Evolutionary conservation across 495 filamentous ascomycete species (phyloP).

Genomic region (Neurospora sp.): DNA sequence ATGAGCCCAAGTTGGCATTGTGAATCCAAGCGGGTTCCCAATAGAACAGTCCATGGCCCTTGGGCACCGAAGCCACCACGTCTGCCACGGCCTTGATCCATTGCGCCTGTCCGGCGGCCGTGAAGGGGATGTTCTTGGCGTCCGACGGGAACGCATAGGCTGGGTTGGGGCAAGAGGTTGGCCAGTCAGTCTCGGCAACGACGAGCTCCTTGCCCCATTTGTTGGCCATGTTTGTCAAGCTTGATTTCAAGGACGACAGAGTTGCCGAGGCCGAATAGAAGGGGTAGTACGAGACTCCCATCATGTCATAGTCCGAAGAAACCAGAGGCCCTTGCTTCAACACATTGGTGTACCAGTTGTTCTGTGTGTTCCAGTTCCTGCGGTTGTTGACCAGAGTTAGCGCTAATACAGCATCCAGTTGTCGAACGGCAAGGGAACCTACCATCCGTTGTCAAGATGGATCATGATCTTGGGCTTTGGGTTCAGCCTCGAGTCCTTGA

Average conservation of each 20-base stretch:
- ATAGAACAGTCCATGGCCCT: slow-evolving; percentile 52
- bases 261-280: slow-evolving; percentile 51
- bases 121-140: slow-evolving; percentile 46
- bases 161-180: slow-evolving; percentile 46
- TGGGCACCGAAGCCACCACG: slow-evolving; percentile 40
- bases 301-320: slow-evolving; percentile 53
- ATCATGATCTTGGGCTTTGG: slow-evolving; percentile 55
- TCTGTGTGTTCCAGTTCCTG: slow-evolving; percentile 50
- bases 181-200: slow-evolving; percentile 62
- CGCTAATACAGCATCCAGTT: not conserved
- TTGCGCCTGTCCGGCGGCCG: slow-evolving; percentile 46
- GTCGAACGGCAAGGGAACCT: not conserved
- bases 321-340: slow-evolving; percentile 41
- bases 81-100: slow-evolving; percentile 46
- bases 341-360: slow-evolving; percentile 51
- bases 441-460: slow-evolving; percentile 59
- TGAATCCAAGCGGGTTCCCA: slow-evolving; percentile 65
- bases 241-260: slow-evolving; percentile 42
- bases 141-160: slow-evolving; percentile 48
- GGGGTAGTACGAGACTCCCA: slow-evolving; percentile 63
- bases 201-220: slow-evolving; percentile 50
- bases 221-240: slow-evolving; percentile 47
- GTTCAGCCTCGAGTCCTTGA: slow-evolving; percentile 49
- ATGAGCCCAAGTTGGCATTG: slow-evolving; percentile 49
- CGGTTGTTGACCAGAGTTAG: not conserved